Base-by-base conservation (phyloP, 371 early-diverging fungal genomes). In the Mucor plumbeus region DNA sequence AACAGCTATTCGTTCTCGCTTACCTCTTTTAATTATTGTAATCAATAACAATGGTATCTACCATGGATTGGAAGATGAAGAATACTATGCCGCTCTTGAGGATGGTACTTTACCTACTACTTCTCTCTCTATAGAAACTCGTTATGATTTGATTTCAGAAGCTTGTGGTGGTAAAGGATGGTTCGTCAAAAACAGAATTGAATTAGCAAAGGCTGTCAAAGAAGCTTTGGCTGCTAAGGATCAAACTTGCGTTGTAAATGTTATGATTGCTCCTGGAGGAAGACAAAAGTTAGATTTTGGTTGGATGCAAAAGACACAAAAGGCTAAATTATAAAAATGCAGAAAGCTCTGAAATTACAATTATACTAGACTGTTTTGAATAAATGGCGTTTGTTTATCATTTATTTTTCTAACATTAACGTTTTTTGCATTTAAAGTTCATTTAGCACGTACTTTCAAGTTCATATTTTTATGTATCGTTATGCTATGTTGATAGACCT, bases 21-120 rank as follows among this genome's bases (percentile, higher is more conserved):
- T 93, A 35, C 89, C 92, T 4, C 70, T 93, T 7, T 53, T 92
- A 5, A 80, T 92, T 26, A 81, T 94, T 31, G 88, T 94, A 5
- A 90, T 94, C 64, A 94, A 94, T 73, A 94, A 94, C 75, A 89
- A 85, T 40, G 94, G 94, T 34, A 91, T 94, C 17, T 93, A 93
- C 71, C 86, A 85, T 71, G 94, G 94, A 2, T 64, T 92, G 43
- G 86, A 85, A 7, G 44, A 64, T 2, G 44, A 79, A 47, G 78
- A 81, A 5, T 88, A 72, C 65, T 64, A 65, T 35, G 26, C 66
- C 11, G 76, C 81, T 1, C 71, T 72, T 9, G 59, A 67, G 8
- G 68, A 74, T 33, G 70, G 72, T 31, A 70, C 67, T 17, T 67
- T 90, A 57, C 92, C 92, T 6, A 76, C 88, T 7, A 91, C 92